Conservation (phyloP, 2,329 filamentous ascomycete species). For the Scolecobasidium constrictum region DNA sequence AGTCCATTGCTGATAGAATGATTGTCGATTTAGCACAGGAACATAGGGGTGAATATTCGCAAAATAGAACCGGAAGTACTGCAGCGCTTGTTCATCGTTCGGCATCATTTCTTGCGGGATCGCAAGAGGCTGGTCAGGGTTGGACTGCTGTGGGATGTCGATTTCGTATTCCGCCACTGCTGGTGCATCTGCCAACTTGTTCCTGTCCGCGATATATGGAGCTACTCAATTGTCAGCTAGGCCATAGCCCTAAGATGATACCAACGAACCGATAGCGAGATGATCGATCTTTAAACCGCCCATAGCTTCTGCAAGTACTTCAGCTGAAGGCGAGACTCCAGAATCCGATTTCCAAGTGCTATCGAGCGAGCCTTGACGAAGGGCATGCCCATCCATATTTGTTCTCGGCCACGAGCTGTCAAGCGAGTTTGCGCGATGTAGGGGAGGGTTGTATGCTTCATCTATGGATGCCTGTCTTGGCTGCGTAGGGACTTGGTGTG, state of each 20-base stretch:
- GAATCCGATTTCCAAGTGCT: neutral
- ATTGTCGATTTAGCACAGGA: conserved; percentile 71
- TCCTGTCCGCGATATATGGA: conserved; percentile 68
- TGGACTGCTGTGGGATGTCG: conserved; percentile 55
- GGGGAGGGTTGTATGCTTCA: neutral
- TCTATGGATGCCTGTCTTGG: neutral
- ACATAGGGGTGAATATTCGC: conserved; percentile 84
- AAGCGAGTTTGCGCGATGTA: neutral
- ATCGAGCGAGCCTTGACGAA: neutral
- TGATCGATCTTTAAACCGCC: conserved; percentile 83
- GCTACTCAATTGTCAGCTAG: conserved; percentile 38
- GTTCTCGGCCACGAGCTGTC: neutral
- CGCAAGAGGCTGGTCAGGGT: conserved; percentile 65
- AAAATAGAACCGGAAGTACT: conserved; percentile 89
- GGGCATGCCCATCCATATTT: neutral
- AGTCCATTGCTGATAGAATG: conserved; percentile 86
- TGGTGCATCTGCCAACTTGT: conserved; percentile 47
- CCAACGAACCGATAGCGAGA: conserved; percentile 77
- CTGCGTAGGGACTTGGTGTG: neutral
- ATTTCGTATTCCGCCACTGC: conserved; percentile 63
- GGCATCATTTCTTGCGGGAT: conserved; percentile 94
- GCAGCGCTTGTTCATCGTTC: conserved; percentile 65
- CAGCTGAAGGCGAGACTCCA: conserved; percentile 23
- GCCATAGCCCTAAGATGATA: too few species aligned
- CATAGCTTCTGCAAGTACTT: conserved; percentile 67